Evolutionary conservation across 169 alveolate genomes (phyloP), one percentile per base, ranked within the genome.

Genomic region (Eimeria necatrix): DNA sequence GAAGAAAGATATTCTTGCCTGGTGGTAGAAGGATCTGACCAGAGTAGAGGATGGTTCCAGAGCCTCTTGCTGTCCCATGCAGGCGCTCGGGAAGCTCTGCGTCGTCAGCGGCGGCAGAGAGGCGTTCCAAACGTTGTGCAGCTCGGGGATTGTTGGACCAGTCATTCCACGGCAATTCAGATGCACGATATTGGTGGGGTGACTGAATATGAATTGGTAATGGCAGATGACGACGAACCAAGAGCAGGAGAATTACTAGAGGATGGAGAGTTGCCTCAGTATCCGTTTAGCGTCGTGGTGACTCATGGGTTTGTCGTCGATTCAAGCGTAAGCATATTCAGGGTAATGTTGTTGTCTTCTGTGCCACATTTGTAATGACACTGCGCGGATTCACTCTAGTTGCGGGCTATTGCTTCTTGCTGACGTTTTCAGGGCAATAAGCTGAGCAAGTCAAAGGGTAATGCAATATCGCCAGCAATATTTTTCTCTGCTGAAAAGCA

Each of bases 221-320:
- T 18, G 51, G 48, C n/a, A 71, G 61, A 24, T 20, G 87, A 51
- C 64, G 14, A 32, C 56, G 78, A 18, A 46, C 51, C 24, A 81
- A 48, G 32, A 10, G 74, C 41, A 48, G 22, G 26, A 74, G 59
- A 48, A 8, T 20, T 22, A 52, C n/a, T 20, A 41, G 52, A 41
- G 20, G 64, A 61, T 46, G 22, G 71, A 71, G 59, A 12, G 12
- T 32, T 60, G 53, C 98, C 95, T 52, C 85, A 96, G 76, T 97
- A 97, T 46, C 99, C 99, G 46, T 98, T 98, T 94, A 97, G 96
- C 90, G 96, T 98, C 64, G 99, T 98, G 24, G 98, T 97, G 94
- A 96, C 98, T 6, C 99, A 99, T 95, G 99, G 99, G 68, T 98
- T 98, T 97, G 98, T 98, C 22, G 98, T 98, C 73, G 99, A 99